A percentile compares a stretch with the other conserved stretches of the same genome.
These are phyloP conservation scores for Erodium moschatum DNA, from an alignment of 441 rosid genomes.

Conservation along the genomic window DNA sequence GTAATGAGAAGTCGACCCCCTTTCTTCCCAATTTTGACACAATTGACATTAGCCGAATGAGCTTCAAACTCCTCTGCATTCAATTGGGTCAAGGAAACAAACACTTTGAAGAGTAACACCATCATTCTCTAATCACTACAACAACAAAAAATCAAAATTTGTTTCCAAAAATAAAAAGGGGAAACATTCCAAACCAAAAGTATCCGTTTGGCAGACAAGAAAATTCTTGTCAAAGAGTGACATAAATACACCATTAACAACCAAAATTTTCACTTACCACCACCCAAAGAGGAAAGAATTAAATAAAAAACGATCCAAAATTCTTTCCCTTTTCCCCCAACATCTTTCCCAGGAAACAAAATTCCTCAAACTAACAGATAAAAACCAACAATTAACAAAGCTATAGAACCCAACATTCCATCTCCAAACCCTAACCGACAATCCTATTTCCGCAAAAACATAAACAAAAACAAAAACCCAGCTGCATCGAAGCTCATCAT, in stretches of 20 bases:
- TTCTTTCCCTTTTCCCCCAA: constrained; percentile 2
- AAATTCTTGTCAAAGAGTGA: background rate
- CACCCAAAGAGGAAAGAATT: background rate
- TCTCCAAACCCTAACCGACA: constrained; percentile 1
- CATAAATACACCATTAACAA: background rate
- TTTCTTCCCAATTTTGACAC: constrained; percentile 69
- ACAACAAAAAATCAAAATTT: background rate
- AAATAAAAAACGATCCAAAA: background rate
- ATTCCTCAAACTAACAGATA: background rate
- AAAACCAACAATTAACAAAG: background rate
- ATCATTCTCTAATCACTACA: background rate
- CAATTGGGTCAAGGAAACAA: constrained; percentile 34
- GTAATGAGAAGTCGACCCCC: constrained; percentile 57
- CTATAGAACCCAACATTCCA: constrained; percentile 15
- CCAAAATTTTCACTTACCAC: background rate
- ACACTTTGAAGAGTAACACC: background rate
- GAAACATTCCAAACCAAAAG: background rate
- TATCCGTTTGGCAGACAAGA: background rate
- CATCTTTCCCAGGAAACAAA: background rate
- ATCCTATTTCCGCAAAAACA: background rate
- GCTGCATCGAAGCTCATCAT: constrained; percentile 24
- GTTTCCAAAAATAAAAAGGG: background rate
- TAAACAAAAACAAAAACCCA: background rate
- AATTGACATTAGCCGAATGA: constrained; percentile 67
- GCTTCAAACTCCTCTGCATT: constrained; percentile 82